Percentiles rank a stretch among this genome's conserved stretches.
Evolutionary conservation across 202 grass and related monocot species (phyloP).

Genomic region (Zizania palustris): DNA sequence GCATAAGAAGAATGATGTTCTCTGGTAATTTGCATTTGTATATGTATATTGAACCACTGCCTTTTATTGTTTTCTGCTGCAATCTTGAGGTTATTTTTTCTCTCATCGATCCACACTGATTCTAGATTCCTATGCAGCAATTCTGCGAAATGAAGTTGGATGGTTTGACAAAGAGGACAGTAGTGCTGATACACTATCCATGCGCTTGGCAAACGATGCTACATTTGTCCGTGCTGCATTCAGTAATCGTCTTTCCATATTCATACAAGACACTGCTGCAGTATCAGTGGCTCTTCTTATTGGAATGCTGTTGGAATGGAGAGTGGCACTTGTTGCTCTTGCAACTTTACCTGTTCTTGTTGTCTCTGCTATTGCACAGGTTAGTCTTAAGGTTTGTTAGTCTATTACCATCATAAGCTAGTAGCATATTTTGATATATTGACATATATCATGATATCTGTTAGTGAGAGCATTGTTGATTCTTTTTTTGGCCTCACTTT

Average conservation of each 20-base stretch:
- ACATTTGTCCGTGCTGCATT: conserved; percentile 96
- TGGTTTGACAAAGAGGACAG: conserved; percentile 99
- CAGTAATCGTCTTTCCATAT: conserved; percentile 96
- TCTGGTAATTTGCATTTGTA: conserved; percentile 65
- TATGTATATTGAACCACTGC: background rate
- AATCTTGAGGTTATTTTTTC: conserved; percentile 24
- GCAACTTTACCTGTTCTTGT: conserved; percentile 89
- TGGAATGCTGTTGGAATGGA: conserved; percentile 86
- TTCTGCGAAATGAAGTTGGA: conserved; percentile 90
- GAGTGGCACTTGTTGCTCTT: conserved; percentile 90
- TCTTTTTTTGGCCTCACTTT: conserved; percentile 8
- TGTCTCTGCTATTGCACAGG: conserved; percentile 97
- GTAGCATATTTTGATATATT: conserved; percentile 10
- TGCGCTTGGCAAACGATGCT: conserved; percentile 96
- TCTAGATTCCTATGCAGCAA: conserved; percentile 59
- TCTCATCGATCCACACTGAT: conserved; percentile 23
- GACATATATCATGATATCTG: conserved; percentile 14
- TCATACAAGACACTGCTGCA: conserved; percentile 90
- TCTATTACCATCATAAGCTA: conserved; percentile 1
- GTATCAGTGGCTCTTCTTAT: conserved; percentile 88
- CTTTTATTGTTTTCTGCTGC: conserved; percentile 30
- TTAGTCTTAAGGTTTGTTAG: conserved; percentile 36
- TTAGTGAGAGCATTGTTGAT: background rate
- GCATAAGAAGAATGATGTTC: conserved; percentile 99
- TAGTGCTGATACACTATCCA: conserved; percentile 84